Base-by-base conservation (phyloP, 345 rosid genomes). In the Lumnitzera racemosa region DNA sequence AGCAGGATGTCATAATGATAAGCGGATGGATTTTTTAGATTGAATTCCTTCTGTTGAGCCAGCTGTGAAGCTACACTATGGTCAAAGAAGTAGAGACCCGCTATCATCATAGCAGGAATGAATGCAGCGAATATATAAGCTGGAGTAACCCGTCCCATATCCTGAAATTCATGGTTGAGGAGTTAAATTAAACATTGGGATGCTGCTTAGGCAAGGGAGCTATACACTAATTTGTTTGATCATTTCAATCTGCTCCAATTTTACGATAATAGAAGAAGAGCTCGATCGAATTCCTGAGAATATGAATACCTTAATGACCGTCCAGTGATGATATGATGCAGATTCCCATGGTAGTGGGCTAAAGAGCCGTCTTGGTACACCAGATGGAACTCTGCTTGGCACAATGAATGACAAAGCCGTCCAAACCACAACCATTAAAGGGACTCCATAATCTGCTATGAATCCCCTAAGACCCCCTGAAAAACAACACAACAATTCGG, bases 261-360 rank as follows among this genome's bases (percentile, higher is more conserved):
- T 2, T 13, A 51, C 49, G 15, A 43, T 41, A 24, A 20, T 10
- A 12, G 25, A 20, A 47, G 16, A 16, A 55, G 11, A 3, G 14
- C 13, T 12, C 25, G 24, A 0, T 15, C 47, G 12, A 49, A 11
- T 50, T 51, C 67, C 51, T 36, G 11, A 36, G 52, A 43, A 56
- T 75, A 53, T 55, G 53, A 72, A 7, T 75, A 67, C 96, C 90
- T 85, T 87, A 47, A 87, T 75, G 58, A 91, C 88, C 43, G 88
- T 85, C 98, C 98, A 91, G 65, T 91, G 89, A 68, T 78, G 76
- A 69, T 78, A 87, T 49, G 98, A 95, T 62, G 89, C 96, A 36
- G 89, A 78, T 20, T 95, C 89, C 98, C 98, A 91, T 51, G 98
- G 96, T 67, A 89, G 89, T 48, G 96, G 98, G 80, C 98, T 91